Evolutionary conservation across 345 rosid species (phyloP).

Genomic region (Raphanus raphanistrum): DNA sequence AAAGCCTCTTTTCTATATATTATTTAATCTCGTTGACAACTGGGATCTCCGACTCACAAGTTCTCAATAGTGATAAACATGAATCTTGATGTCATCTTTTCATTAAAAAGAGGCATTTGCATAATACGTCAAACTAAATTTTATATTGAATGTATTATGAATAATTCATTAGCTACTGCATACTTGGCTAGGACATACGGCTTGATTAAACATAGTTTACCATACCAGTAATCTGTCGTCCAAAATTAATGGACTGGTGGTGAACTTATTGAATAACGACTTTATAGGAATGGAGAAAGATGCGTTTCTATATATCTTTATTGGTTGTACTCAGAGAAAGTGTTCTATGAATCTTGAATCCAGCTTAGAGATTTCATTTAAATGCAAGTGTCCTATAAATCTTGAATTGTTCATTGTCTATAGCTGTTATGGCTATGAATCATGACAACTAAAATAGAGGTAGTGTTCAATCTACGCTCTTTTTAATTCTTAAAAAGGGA

Average conservation of each 20-base stretch:
- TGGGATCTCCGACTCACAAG: slow-evolving; percentile 4
- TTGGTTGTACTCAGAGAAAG: slow-evolving; percentile 3
- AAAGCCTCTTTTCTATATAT: background rate
- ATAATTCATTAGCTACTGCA: background rate
- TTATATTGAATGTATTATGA: background rate
- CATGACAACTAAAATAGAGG: background rate
- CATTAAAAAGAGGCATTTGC: background rate
- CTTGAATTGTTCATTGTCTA: slow-evolving; percentile 18
- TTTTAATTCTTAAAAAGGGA: background rate
- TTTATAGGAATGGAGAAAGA: slow-evolving; percentile 22
- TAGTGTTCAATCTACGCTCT: background rate
- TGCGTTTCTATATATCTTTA: background rate
- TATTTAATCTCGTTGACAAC: slow-evolving; percentile 8
- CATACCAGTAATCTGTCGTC: slow-evolving; percentile 7
- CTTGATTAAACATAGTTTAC: background rate
- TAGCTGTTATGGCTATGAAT: slow-evolving; percentile 15
- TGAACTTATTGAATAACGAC: background rate
- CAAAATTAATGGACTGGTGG: background rate
- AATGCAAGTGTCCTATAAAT: background rate
- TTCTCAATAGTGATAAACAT: background rate
- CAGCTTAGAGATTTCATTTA: slow-evolving; percentile 10
- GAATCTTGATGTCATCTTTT: slow-evolving; percentile 2
- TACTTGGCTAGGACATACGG: background rate
- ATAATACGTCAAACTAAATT: background rate
- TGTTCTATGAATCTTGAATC: slow-evolving; percentile 26